Base-by-base conservation (phyloP, 108 stramenopile species). In the Cyclotella sp. region DNA sequence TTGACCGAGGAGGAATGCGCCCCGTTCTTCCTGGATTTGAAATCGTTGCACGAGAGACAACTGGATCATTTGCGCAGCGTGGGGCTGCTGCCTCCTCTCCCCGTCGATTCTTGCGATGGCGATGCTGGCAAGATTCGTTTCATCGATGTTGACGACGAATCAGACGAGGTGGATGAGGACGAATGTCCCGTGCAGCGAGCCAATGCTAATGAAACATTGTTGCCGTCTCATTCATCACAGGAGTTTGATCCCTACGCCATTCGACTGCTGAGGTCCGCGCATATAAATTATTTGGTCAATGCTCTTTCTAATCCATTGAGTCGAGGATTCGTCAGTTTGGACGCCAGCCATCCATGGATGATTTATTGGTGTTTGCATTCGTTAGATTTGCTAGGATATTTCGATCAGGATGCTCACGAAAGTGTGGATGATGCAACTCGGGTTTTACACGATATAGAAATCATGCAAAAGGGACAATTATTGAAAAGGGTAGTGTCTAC, bases 311-410 rank as follows among this genome's bases (percentile, higher is more conserved):
- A 63, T 5, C 74, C 68, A 16, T 60, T 88, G 14, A 43, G 75
- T 22, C 57, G 75, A 41, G 84, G 90, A 44, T 98, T 95, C 78
- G 86, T 93, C 7, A 88, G 86, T 40, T 78, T 99, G 29, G 99
- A 99, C 77, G 90, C 98, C 29, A 94, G 93, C 76, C 95, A 97
- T 42, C 95, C 98, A 2, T 99, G 98, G 98, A 93, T 99, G 67
- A 61, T 53, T 26, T 68, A 51, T 53, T 53, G 51, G 99, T 95
- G 94, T 47, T 59, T 97, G 24, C 98, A 99, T 63, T 88, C 90
- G 0, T 86, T 93, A 58, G 97, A 98, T 78, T 83, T 99, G 47
- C 81, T 98, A 62, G 90, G 73, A 6, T 74, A 73, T 42, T 75
- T 89, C n/a, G 87, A 84, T 19, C 53, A 51, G 13, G 75, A 75